Base-by-base conservation (phyloP, 2,329 filamentous ascomycete genomes). In the Colletotrichum truncatum region DNA sequence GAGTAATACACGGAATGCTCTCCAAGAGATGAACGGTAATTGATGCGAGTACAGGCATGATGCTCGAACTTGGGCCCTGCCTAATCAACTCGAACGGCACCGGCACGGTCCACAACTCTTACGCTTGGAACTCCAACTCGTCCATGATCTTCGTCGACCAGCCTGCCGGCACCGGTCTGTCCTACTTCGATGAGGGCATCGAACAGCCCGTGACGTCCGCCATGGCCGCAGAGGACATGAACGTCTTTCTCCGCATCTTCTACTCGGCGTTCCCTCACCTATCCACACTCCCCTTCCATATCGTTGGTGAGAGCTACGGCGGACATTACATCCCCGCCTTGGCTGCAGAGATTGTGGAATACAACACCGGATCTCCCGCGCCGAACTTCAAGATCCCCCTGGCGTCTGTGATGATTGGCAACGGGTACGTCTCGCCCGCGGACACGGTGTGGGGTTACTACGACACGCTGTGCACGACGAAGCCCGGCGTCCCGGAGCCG, bases 111-210 rank as follows among this genome's bases (percentile, higher is more conserved):
- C 68, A 67, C 30, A 70, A 70, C 36, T 49, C 51, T 4, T 66
- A 62, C 46, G 57, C 67, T 9, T 70, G 68, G 68, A 70, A 69
- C 21, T 30, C 56, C 28, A 73, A 73, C 43, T 68, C 70, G 2
- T 71, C 69, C 4, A 74, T 88, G 63, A 69, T 83, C 18, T 83
- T 81, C 61, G 73, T 83, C 60, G 79, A 81, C 71, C 78, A 81
- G 72, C 86, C 86, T 16, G 86, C 87, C 53, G 87, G 89, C 72
- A 83, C 89, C 14, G 84, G 84, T n/a, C 83, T 88, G 66, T 88
- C 85, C 2, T 84, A 82, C 68, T 49, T 67, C 3, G 65, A 69
- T 5, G 57, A 66, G 4, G 69, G 64, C 39, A 60, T 64, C 11
- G 58, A 69, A 1, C 16, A 78, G 1, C 76, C 80, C 2, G 70